Base-by-base conservation (phyloP, 306 rosid genomes). In the Lithocarpus polystachyus region DNA sequence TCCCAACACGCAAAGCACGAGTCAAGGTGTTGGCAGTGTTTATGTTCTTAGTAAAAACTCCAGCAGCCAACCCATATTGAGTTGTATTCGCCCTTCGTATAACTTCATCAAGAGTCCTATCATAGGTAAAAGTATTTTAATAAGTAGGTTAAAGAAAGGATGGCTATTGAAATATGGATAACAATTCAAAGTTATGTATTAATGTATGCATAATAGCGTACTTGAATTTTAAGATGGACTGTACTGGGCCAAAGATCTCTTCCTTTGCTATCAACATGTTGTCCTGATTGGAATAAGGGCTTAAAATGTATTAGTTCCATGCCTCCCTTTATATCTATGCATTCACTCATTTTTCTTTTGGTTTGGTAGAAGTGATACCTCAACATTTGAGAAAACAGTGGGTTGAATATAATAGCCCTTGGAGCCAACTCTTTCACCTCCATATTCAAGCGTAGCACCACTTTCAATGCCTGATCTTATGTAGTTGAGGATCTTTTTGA, bases 1-100 rank as follows among this genome's bases (percentile, higher is more conserved):
- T 94, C 80, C 98, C 98, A 1, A 77, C 94, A 72, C 84, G 83
- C 78, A 92, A 80, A n/a, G 94, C 98, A 56, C 98, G 75, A 75
- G 91, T 87, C 87, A 92, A 18, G 14, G 87, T 86, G 87, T 94
- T 89, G 33, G 97, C 93, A 6, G 87, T 83, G 84, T 74, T 56
- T 23, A 89, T 60, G 65, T 84, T 92, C 68, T 75, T 84, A 0
- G 98, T 90, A 88, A 92, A 94, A 35, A 94, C 94, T 20, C 98
- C 98, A 0, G 98, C 97, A 0, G 98, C 98, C 26, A 92, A 81
- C 54, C 98, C 98, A 54, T 86, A 92, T 0, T 74, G 82, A 2
- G 89, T 88, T 2, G 88, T 31, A 23, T 94, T 94, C n/a, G 97
- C 92, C 72, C 98, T 75, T 75, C 73, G 56, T 33, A 94, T 82